phyloP scores from a whole-genome alignment of 495 filamentous ascomycete genomes.

The Xylaria acuta region DNA sequence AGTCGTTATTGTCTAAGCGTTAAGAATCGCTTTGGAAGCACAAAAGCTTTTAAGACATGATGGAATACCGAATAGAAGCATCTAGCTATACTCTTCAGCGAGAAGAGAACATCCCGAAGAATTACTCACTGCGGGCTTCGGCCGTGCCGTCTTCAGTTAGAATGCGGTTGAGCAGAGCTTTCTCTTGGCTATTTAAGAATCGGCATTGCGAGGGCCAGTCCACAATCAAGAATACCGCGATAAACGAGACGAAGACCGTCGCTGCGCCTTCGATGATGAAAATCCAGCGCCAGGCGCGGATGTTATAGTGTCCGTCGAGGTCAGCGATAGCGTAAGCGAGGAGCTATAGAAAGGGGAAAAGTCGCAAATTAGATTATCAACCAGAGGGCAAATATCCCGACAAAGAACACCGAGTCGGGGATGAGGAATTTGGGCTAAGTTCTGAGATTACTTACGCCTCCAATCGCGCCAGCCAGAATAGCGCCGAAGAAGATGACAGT shows the following conservation, averaged over 20 bases:
- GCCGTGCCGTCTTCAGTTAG: constrained; percentile 51
- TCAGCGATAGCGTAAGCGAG: constrained; percentile 65
- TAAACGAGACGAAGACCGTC: constrained; percentile 54
- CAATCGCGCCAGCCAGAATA: constrained; percentile 66
- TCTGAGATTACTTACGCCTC: constrained; percentile 48
- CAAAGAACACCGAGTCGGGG: neutral
- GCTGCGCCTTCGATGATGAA: constrained; percentile 63
- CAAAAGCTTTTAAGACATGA: neutral
- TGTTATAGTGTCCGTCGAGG: constrained; percentile 60
- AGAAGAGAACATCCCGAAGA: neutral
- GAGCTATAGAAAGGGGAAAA: constrained; percentile 36
- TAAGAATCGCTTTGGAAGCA: neutral
- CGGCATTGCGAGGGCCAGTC: constrained; percentile 62
- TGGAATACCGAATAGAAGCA: neutral
- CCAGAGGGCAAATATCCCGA: neutral
- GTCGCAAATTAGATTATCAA: neutral
- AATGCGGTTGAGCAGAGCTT: constrained; percentile 49
- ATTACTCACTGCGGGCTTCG: constrained; percentile 40
- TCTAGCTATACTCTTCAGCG: neutral
- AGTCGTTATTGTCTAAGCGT: neutral
- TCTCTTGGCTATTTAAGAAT: constrained; percentile 58
- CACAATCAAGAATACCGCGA: constrained; percentile 59
- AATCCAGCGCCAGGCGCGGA: constrained; percentile 55
- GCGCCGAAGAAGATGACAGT: constrained; percentile 64
- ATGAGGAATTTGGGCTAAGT: neutral